Evolutionary conservation across 1,284 basidiomycete genomes (phyloP).

Genomic region (Sporisorium graminicola): DNA sequence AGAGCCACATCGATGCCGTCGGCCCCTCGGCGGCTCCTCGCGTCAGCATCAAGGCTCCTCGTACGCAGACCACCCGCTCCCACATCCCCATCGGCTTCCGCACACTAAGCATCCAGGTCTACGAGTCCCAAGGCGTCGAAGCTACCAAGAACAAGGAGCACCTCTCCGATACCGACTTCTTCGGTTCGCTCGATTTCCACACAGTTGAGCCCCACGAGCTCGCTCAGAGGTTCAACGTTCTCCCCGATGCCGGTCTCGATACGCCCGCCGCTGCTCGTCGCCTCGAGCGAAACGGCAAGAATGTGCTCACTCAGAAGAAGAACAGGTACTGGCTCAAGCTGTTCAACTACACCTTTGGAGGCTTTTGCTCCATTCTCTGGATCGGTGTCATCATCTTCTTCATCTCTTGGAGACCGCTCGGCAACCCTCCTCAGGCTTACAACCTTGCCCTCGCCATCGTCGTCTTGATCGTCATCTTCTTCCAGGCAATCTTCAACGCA

Average conservation of each 20-base stretch:
- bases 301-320: slow-evolving; percentile 73
- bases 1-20: slow-evolving; percentile 16
- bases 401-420: slow-evolving; percentile 74
- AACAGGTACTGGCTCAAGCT: slow-evolving; percentile 73
- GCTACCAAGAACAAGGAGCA: slow-evolving; percentile 34
- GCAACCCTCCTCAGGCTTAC: slow-evolving; percentile 73
- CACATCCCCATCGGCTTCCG: slow-evolving; percentile 61
- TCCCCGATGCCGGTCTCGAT: slow-evolving; percentile 73
- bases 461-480: slow-evolving; percentile 71
- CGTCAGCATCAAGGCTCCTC: slow-evolving; percentile 44
- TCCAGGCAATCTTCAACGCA: slow-evolving; percentile 73
- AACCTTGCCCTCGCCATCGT: slow-evolving; percentile 72
- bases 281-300: slow-evolving; percentile 72
- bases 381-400: slow-evolving; percentile 74
- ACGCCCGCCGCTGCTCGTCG: slow-evolving; percentile 73
- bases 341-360: slow-evolving; percentile 74
- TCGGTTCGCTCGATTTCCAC: slow-evolving; percentile 74
- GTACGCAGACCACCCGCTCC: slow-evolving; percentile 43
- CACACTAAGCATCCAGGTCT: slow-evolving; percentile 63
- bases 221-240: slow-evolving; percentile 73
- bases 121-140: slow-evolving; percentile 47
- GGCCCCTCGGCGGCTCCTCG: slow-evolving; percentile 27
- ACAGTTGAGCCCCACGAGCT: slow-evolving; percentile 72
- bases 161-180: slow-evolving; percentile 46
- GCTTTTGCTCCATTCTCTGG: slow-evolving; percentile 76